Conservation (phyloP, 331 rosid genomes). For the Pyracantha coccinea region DNA sequence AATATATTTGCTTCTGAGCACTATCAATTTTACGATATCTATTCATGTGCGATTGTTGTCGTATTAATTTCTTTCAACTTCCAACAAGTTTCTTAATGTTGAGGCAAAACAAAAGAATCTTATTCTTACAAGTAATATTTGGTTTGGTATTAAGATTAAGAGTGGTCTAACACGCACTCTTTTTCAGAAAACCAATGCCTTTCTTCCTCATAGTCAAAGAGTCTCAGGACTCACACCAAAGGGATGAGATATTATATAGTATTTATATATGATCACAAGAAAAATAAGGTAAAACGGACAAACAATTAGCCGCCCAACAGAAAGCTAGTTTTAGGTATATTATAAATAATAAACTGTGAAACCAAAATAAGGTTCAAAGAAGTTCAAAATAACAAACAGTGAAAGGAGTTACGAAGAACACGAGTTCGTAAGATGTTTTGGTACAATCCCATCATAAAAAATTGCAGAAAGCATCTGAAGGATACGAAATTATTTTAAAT, state of each 20-base stretch:
- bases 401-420: not conserved
- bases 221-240: not conserved
- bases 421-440: not conserved
- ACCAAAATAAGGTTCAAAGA: not conserved
- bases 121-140: no score
- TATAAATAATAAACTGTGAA: no score
- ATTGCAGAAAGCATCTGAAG: no score
- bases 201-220: not conserved
- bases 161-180: not conserved
- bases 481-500: not conserved
- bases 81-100: not conserved
- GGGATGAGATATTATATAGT: not conserved
- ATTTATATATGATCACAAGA: not conserved
- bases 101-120: no score
- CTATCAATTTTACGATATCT: not conserved
- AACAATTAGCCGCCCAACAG: not conserved
- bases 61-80: not conserved
- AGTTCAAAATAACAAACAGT: not conserved
- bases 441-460: not conserved
- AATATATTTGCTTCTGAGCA: not conserved
- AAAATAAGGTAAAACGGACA: not conserved
- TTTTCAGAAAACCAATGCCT: not conserved
- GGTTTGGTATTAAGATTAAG: no score
- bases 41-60: not conserved
- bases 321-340: not conserved